These are phyloP conservation scores for Daldinia childiae DNA, from an alignment of 495 filamentous ascomycete species.

Conservation along the genomic window DNA sequence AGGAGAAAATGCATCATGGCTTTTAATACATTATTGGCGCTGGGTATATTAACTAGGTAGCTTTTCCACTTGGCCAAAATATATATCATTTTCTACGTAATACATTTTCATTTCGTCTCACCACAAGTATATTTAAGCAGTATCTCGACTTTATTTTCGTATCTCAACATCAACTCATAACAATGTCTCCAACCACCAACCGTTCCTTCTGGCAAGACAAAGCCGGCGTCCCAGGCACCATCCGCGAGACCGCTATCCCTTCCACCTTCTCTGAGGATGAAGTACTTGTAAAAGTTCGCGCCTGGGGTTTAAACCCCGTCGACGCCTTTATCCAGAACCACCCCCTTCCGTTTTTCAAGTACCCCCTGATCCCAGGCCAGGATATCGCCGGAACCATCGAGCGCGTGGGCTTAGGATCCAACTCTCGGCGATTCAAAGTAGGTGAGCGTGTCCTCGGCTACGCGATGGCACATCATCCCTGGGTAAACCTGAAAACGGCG, in stretches of 20 bases:
- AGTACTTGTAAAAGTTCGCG: constrained; percentile 43
- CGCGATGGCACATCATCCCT: constrained; percentile 6
- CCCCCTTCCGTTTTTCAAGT: constrained; percentile 41
- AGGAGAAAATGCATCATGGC: too few species aligned
- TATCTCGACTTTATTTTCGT: neutral
- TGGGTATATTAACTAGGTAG: too few species aligned
- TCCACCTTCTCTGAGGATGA: constrained; percentile 32
- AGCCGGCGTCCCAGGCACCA: constrained; percentile 31
- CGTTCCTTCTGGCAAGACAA: constrained; percentile 44
- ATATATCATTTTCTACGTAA: too few species aligned
- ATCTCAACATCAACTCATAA: neutral
- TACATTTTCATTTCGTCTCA: too few species aligned
- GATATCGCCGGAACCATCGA: constrained; percentile 62
- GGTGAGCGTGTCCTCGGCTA: constrained; percentile 53
- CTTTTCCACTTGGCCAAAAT: too few species aligned
- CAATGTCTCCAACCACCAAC: constrained; percentile 33
- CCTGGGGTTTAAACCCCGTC: constrained; percentile 50
- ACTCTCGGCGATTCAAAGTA: constrained; percentile 51
- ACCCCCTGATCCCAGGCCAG: constrained; percentile 57
- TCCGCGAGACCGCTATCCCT: constrained; percentile 35
- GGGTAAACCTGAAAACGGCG: constrained; percentile 19
- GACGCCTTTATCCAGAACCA: constrained; percentile 48
- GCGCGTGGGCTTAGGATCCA: constrained; percentile 49
- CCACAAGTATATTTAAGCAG: too few species aligned
- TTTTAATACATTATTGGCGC: too few species aligned